Conservation (phyloP, 305 asterid species). For the Plantago coronopus region DNA sequence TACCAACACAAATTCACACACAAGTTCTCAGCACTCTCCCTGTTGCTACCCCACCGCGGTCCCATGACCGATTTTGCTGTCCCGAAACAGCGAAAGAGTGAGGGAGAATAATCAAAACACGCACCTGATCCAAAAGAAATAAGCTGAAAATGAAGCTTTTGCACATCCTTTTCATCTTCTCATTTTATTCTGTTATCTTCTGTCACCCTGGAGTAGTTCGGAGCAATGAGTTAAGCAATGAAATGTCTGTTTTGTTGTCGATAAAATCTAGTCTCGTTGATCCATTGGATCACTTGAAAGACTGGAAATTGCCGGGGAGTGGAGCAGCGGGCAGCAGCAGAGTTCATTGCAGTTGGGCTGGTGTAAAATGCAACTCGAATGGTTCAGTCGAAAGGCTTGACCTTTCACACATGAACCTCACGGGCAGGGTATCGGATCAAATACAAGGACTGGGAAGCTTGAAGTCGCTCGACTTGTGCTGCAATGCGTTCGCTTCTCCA, state of each 20-base stretch:
- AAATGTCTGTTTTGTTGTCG: constrained; percentile 43
- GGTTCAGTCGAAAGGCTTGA: constrained; percentile 56
- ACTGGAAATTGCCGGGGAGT: constrained; percentile 45
- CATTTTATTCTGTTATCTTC: constrained; percentile 21
- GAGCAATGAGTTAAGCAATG: constrained; percentile 25
- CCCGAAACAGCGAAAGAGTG: constrained; percentile 19
- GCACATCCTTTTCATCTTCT: constrained; percentile 25
- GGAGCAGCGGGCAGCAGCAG: constrained; percentile 1
- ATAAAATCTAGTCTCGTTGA: constrained; percentile 50
- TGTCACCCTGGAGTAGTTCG: constrained; percentile 18
- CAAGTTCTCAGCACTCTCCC: constrained; percentile 2
- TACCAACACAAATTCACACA: background rate
- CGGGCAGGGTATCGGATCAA: constrained; percentile 48
- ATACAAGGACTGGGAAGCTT: constrained; percentile 42
- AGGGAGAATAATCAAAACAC: constrained; percentile 20
- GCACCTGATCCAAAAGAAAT: constrained; percentile 3
- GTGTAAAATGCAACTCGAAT: constrained; percentile 61
- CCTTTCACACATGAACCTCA: constrained; percentile 66
- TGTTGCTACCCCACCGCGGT: constrained; percentile 30
- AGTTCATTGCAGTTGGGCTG: constrained; percentile 67
- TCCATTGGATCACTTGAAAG: constrained; percentile 50
- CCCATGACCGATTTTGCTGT: constrained; percentile 25
- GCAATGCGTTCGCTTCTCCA: constrained; percentile 57
- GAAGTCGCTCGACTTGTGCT: constrained; percentile 39
- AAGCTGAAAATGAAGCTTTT: constrained; percentile 20